phyloP scores from a whole-genome alignment of 768 basidiomycete species.

The Megacollybia marginata region DNA sequence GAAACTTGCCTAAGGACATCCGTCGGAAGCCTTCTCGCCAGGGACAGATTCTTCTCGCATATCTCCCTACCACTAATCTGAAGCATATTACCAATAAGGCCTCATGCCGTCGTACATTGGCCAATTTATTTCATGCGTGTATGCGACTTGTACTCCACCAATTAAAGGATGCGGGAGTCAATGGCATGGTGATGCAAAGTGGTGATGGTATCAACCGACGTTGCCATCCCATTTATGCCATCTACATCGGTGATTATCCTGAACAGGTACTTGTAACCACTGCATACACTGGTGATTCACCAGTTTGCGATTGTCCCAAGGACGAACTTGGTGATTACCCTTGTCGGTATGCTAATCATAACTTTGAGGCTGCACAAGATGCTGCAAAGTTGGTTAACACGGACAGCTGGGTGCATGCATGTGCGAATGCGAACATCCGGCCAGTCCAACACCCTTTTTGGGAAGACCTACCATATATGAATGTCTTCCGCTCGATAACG shows the following conservation, averaged over 20 bases:
- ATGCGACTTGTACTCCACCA: constrained; percentile 15
- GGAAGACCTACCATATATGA: too few relatives aligned
- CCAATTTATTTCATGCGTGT: constrained; percentile 23
- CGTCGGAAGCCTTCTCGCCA: constrained; percentile 6
- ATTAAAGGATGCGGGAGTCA: constrained; percentile 8
- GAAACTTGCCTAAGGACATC: neutral
- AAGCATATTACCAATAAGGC: constrained; percentile 9
- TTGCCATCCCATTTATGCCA: constrained; percentile 13
- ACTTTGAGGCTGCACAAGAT: too few relatives aligned
- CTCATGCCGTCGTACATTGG: constrained; percentile 7
- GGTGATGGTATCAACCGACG: constrained; percentile 18
- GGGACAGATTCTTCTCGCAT: constrained; percentile 20
- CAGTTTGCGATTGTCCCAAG: constrained; percentile 3
- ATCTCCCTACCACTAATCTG: constrained; percentile 22
- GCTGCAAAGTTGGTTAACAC: too few relatives aligned
- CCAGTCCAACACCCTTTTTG: too few relatives aligned
- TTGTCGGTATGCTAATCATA: too few relatives aligned
- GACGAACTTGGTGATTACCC: neutral
- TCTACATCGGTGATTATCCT: constrained; percentile 9
- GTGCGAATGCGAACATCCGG: too few relatives aligned
- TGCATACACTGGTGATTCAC: constrained; percentile 8
- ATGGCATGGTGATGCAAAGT: constrained; percentile 9
- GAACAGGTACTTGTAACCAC: constrained; percentile 11
- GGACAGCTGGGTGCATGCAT: too few relatives aligned
- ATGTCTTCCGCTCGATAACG: too few relatives aligned